A percentile compares a stretch with the other conserved stretches of the same genome.
Conservation (phyloP, 352 stramenopile species). For the Albugo candida region DNA sequence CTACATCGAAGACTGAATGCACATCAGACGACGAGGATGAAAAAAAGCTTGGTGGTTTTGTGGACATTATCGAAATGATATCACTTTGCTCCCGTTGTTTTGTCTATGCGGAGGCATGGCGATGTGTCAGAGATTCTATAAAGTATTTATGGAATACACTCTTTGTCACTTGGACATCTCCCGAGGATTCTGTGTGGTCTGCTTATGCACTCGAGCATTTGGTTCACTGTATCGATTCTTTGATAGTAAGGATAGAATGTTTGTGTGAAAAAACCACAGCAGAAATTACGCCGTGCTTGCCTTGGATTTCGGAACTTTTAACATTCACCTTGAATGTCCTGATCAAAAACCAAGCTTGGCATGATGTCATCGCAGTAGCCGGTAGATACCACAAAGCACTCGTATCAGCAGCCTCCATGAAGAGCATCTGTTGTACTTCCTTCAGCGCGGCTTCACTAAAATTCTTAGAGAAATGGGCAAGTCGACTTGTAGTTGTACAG, state of each 20-base stretch:
- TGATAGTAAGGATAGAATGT: conserved; percentile 42
- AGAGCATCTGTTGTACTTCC: too few relatives aligned
- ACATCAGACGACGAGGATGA: neutral
- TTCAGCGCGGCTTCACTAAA: too few relatives aligned
- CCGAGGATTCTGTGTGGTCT: conserved; percentile 7
- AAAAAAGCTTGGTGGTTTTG: conserved; percentile 12
- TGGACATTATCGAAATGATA: conserved; percentile 18
- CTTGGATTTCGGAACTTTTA: too few relatives aligned
- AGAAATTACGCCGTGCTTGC: too few relatives aligned
- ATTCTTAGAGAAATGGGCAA: too few relatives aligned
- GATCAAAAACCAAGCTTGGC: too few relatives aligned
- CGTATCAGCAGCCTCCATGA: too few relatives aligned
- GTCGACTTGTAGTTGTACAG: too few relatives aligned
- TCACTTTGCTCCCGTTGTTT: conserved; percentile 26
- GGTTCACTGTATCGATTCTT: conserved; percentile 14
- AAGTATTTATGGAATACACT: conserved; percentile 40
- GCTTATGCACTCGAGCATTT: conserved; percentile 12
- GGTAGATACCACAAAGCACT: too few relatives aligned
- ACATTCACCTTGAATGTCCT: too few relatives aligned
- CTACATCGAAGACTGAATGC: too few relatives aligned
- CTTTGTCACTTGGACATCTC: conserved; percentile 29
- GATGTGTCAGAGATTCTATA: conserved; percentile 23
- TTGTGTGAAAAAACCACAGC: neutral
- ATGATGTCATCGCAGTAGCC: too few relatives aligned
- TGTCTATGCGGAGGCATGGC: conserved; percentile 21